These are phyloP conservation scores for Coemansia sp. DNA, from an alignment of 371 early-diverging fungal genomes.

Conservation along the genomic window DNA sequence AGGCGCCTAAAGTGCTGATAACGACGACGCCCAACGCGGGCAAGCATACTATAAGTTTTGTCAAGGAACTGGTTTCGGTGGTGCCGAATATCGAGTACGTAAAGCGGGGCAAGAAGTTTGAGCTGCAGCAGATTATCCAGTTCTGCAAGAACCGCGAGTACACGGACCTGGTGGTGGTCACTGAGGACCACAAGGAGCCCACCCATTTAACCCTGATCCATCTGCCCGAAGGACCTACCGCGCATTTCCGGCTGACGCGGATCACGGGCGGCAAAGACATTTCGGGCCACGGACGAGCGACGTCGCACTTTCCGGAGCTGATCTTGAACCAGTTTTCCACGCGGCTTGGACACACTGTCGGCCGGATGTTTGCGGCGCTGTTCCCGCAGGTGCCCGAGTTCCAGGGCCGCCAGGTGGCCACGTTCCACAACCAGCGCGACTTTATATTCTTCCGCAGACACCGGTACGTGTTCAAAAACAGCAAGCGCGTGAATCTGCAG, in stretches of 20 bases:
- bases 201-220: constrained; percentile 91
- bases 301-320: constrained; percentile 92
- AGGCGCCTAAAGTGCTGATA: constrained; percentile 89
- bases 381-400: constrained; percentile 98
- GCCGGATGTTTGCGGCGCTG: constrained; percentile 93
- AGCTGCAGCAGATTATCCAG: constrained; percentile 87
- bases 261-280: constrained; percentile 78
- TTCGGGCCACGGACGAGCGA: constrained; percentile 79
- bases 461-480: constrained; percentile 89
- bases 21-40: constrained; percentile 81
- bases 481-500: constrained; percentile 87
- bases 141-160: constrained; percentile 84
- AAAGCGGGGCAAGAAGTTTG: constrained; percentile 83
- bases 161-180: constrained; percentile 89
- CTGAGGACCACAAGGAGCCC: constrained; percentile 88
- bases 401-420: constrained; percentile 93
- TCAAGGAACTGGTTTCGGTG: constrained; percentile 83
- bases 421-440: constrained; percentile 99
- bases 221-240: constrained; percentile 96
- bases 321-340: constrained; percentile 98
- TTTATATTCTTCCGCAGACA: constrained; percentile 99
- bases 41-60: constrained; percentile 74
- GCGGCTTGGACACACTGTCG: constrained; percentile 94
- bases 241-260: constrained; percentile 89
- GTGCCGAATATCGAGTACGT: constrained; percentile 92